Base-by-base conservation (phyloP, 2,329 filamentous ascomycete genomes). In the Aaosphaeria pasadenensis region DNA sequence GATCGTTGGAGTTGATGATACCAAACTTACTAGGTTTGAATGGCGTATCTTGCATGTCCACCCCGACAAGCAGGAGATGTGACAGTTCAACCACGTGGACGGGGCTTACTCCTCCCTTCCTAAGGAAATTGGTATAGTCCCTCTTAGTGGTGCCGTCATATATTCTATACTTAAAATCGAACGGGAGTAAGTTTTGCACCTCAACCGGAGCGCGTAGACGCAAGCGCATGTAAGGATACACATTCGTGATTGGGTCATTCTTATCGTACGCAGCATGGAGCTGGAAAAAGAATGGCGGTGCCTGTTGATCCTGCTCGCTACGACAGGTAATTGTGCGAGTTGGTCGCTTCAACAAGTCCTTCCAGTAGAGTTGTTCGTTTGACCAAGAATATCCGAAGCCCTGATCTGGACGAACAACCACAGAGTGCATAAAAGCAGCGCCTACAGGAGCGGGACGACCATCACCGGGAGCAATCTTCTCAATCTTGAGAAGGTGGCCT, bases 111-210 rank as follows among this genome's bases (percentile, higher is more conserved):
- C 95, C 95, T 29, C 95, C 94, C 71, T 96, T 97, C 48, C 94
- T 85, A 42, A 99, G 75, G 74, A 99, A 99, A 69, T 99, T 99
- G 4, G 90, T 95, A 94, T 94, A 99, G 67, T 99, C 94, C 67
- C 95, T 96, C 77, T 92, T 95, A 0, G 91, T 96, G 69, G 96
- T 95, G 75, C 95, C 96, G 75, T 99, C 94, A 64, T 97, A 99
- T 47, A 99, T 97, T 47, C 92, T 85, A 70, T 99, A 99, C 71
- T 99, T 97, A 83, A 99, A 99, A 71, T 99, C 94, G 65, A 94
- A 97, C 0, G 94, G 94, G 35, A 99, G 74, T 39, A 99, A 75
- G 57, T 99, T 99, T 69, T 99, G 92, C 4, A 99, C 80, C 43
- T 96, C 92, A 11, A 99, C 84, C 0, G 95, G 94, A 0, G 94